Evolutionary conservation across 768 basidiomycete species (phyloP), one percentile per base, ranked within the genome.

Genomic region (Suillus bovinus): DNA sequence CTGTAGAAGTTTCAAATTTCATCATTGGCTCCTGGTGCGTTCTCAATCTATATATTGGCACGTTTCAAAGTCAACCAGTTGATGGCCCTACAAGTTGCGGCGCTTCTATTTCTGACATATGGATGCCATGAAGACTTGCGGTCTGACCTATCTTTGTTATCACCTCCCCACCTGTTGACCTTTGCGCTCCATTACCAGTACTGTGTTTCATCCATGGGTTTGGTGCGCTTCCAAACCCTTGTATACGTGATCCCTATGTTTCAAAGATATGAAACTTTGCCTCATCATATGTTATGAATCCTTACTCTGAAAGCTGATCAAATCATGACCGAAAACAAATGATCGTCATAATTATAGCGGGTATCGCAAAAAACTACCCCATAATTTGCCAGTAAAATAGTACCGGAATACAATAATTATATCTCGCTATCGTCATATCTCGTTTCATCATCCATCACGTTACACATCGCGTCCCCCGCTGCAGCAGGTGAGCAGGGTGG

Each of bases 241-340:
- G 8, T 54, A 7, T 38, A 29, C 73, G 83, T 64, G 82, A 84
- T 67, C 62, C 71, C n/a, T 83, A 1, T 63, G 71, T 14, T 72
- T 78, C 3, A 78, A 79, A 57, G 82, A 83, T 65, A 84, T 82
- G 83, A 81, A 82, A 16, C 75, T 84, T 14, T 85, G 77, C 22
- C 84, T 80, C 70, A 66, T 85, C 68, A 84, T 85, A 72, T 74
- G 75, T 22, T 47, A 16, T 20, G 47, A 50, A 29, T 50, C 22
- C 22, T 22, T 24, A 44, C 20, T 49, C 3, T 27, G 33, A n/a
- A 38, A n/a, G 17, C 10, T 60, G 3, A 38, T n/a, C 11, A 60
- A 24, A 22, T 27, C 29, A n/a, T 44, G 24, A 8, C 27, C 41
- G 24, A 33, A 33, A 16, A 24, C 14, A 41, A 9, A n/a, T 52